These are phyloP conservation scores for Elongisporangium anandrum DNA, from an alignment of 352 stramenopile genomes.

Conservation along the genomic window DNA sequence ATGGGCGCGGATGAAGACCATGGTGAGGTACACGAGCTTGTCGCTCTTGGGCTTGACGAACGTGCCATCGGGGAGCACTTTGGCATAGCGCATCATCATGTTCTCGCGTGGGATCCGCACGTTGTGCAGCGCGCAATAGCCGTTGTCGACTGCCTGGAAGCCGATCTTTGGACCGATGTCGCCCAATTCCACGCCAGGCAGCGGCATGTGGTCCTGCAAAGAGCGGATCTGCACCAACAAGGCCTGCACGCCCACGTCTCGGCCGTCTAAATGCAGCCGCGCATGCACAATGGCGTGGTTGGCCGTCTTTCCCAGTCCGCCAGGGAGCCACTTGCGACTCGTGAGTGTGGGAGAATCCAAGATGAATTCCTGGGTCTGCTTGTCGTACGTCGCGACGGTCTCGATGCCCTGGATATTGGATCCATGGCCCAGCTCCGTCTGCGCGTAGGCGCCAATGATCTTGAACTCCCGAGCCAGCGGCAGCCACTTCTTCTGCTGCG, in stretches of 20 bases:
- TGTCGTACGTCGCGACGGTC: slow-evolving; percentile 92
- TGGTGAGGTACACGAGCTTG: slow-evolving; percentile 63
- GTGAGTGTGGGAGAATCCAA: slow-evolving; percentile 94
- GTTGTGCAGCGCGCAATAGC: slow-evolving; percentile 82
- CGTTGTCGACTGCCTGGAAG: slow-evolving; percentile 92
- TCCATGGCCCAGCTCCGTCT: slow-evolving; percentile 95
- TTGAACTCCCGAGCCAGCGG: slow-evolving; percentile 50
- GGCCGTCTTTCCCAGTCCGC: slow-evolving; percentile 86
- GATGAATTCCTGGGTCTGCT: slow-evolving; percentile 87
- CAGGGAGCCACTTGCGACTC: slow-evolving; percentile 95
- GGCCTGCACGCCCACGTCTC: slow-evolving; percentile 88
- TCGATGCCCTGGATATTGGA: slow-evolving; percentile 90
- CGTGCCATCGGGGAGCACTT: slow-evolving; percentile 46
- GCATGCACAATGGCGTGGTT: slow-evolving; percentile 93
- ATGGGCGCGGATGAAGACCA: slow-evolving; percentile 38
- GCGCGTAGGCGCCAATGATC: slow-evolving; percentile 90
- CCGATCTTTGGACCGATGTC: slow-evolving; percentile 93
- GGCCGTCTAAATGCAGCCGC: slow-evolving; percentile 47
- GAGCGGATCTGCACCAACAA: slow-evolving; percentile 92
- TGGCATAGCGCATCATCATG: too few relatives aligned
- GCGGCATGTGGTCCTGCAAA: slow-evolving; percentile 60
- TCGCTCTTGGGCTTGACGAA: slow-evolving; percentile 59
- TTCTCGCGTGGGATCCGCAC: slow-evolving; percentile 75
- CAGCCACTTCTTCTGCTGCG: slow-evolving; percentile 65
- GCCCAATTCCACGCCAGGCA: slow-evolving; percentile 85